phyloP scores from a whole-genome alignment of 176 grass and related monocot genomes.

The Avena sativa region DNA sequence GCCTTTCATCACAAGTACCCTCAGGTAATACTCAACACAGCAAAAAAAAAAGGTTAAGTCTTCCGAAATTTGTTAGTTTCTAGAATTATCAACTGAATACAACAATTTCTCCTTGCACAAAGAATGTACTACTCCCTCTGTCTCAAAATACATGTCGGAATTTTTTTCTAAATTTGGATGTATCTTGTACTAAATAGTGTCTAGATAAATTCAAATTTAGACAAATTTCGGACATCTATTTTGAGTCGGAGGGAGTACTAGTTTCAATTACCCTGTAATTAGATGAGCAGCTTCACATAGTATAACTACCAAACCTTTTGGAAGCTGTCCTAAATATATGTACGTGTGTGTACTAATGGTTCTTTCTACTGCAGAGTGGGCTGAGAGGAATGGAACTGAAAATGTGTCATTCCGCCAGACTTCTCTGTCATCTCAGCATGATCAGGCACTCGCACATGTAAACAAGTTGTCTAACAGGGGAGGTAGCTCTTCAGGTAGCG shows the following conservation, averaged over 20 bases:
- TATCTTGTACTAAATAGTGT: no score
- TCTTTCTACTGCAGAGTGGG: constrained; percentile 44
- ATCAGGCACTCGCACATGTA: constrained; percentile 57
- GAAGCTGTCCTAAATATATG: not conserved
- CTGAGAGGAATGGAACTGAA: constrained; percentile 44
- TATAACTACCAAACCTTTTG: not conserved
- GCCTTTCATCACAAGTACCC: constrained; percentile 48
- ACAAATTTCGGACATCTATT: no score
- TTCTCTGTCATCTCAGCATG: constrained; percentile 57
- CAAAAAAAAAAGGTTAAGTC: not conserved
- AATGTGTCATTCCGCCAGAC: constrained; percentile 41
- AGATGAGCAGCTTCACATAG: not conserved
- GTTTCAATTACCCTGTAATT: not conserved
- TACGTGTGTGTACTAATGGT: not conserved
- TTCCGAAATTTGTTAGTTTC: constrained; percentile 29
- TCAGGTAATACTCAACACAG: constrained; percentile 61
- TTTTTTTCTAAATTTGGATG: no score
- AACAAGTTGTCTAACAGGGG: constrained; percentile 47
- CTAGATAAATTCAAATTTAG: no score
- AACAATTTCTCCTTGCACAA: not conserved
- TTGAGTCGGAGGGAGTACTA: no score
- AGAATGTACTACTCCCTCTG: not conserved
- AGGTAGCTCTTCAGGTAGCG: constrained; percentile 41
- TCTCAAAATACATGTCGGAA: no score
- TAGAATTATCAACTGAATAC: constrained; percentile 7